Evolutionary conservation across 2,329 filamentous ascomycete species (phyloP).

Genomic region (Hypomyces rosellus): DNA sequence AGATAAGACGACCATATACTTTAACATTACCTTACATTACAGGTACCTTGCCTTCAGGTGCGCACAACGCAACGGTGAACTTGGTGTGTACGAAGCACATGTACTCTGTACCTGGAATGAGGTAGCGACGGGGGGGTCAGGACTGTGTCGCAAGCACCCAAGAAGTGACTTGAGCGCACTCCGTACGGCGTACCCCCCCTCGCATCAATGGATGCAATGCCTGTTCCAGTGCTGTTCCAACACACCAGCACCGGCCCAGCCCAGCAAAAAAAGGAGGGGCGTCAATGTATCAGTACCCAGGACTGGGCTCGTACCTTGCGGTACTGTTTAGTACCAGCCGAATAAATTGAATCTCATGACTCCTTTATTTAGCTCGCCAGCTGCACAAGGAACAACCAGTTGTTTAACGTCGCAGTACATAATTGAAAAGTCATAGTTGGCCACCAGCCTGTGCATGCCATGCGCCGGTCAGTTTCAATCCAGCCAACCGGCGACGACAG

Average conservation of each 20-base stretch:
- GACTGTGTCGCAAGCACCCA: no score
- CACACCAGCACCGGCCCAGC: no score
- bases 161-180: no score
- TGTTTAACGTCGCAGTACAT: no score
- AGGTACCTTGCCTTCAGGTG: not conserved
- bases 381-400: not conserved
- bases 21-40: not conserved
- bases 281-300: slow-evolving; percentile 2
- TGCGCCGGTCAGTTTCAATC: no score
- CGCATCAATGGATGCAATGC: no score
- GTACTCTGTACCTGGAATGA: not conserved
- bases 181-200: no score
- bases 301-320: slow-evolving; percentile 1
- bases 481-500: no score
- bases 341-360: not conserved
- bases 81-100: no score
- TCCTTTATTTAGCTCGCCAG: not conserved
- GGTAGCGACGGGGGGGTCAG: slow-evolving; percentile 6
- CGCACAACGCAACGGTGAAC: slow-evolving; percentile 2
- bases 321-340: slow-evolving; percentile 1
- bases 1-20: slow-evolving; percentile 18
- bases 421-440: not conserved
- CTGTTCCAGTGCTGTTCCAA: no score
- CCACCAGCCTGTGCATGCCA: no score
- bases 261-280: slow-evolving; percentile 1